A percentile compares a stretch with the other conserved stretches of the same genome.
phyloP scores from a whole-genome alignment of 257 asterid genomes.

The Solanum corneliomulleri region DNA sequence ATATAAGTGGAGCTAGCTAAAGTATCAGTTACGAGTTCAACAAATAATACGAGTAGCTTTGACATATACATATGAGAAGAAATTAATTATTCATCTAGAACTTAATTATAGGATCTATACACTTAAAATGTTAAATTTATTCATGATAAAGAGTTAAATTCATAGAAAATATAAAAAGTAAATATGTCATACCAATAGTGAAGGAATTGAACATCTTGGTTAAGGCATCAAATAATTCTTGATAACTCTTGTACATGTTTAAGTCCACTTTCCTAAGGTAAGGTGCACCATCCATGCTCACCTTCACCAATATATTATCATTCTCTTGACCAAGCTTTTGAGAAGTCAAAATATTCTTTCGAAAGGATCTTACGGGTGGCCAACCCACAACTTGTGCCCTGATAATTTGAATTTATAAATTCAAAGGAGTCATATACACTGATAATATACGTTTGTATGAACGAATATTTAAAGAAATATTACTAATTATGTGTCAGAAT shows the following conservation, averaged over 20 bases:
- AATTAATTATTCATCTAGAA: neutral
- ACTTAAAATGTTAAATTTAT: neutral
- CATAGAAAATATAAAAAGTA: neutral
- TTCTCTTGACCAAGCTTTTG: neutral
- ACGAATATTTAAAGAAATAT: neutral
- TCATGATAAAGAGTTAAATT: neutral
- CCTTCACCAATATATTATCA: slow-evolving; percentile 22
- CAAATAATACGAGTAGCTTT: neutral
- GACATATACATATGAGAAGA: neutral
- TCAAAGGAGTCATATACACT: neutral
- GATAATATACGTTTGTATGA: neutral
- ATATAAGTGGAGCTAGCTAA: neutral
- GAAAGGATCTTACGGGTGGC: slow-evolving; percentile 27
- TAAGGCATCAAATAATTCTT: slow-evolving; percentile 22
- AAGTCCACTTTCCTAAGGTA: slow-evolving; percentile 28
- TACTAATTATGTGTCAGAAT: accelerated
- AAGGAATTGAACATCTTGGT: slow-evolving; percentile 29
- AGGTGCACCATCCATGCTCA: slow-evolving; percentile 10
- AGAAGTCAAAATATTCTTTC: slow-evolving; percentile 9
- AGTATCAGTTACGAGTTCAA: neutral
- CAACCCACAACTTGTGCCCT: slow-evolving; percentile 33
- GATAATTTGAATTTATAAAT: neutral
- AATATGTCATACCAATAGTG: slow-evolving; percentile 12
- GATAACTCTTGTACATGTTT: slow-evolving; percentile 24
- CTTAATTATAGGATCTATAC: neutral